Evolutionary conservation across 2,329 filamentous ascomycete genomes (phyloP).

Genomic region (Penicillium sp.): DNA sequence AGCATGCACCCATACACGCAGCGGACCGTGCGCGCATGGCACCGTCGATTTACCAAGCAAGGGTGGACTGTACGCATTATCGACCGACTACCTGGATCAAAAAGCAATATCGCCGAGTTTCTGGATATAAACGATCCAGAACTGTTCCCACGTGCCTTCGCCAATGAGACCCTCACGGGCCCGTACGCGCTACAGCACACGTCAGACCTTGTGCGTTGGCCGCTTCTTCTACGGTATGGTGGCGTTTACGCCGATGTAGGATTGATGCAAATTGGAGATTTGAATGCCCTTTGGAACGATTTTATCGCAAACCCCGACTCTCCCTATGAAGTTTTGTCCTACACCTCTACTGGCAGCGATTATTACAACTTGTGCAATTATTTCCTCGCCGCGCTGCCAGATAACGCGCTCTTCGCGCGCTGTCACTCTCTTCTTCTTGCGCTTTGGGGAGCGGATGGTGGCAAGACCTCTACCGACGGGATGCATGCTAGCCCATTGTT

Average conservation of each 20-base stretch:
- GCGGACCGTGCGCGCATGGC: slow-evolving; percentile 56
- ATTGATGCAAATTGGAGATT: slow-evolving; percentile 58
- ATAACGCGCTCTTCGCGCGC: neutral
- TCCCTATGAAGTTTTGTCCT: neutral
- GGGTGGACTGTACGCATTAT: slow-evolving; percentile 59
- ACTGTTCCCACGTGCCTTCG: slow-evolving; percentile 53
- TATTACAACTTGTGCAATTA: neutral
- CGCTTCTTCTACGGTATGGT: slow-evolving; percentile 58
- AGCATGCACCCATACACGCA: slow-evolving; percentile 54
- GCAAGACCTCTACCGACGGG: neutral
- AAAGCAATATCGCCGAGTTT: slow-evolving; percentile 52
- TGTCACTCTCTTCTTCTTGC: neutral
- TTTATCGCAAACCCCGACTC: slow-evolving; percentile 51
- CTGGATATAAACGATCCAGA: slow-evolving; percentile 39
- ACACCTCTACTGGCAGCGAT: neutral
- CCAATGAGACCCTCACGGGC: slow-evolving; percentile 51
- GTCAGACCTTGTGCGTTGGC: slow-evolving; percentile 60
- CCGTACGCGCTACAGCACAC: slow-evolving; percentile 55
- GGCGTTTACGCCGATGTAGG: slow-evolving; percentile 62
- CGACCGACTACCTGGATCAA: slow-evolving; percentile 47
- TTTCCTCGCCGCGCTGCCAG: neutral
- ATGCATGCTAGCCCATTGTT: slow-evolving; percentile 25
- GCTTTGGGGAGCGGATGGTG: neutral
- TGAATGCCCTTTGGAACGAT: slow-evolving; percentile 55
- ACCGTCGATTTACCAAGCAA: slow-evolving; percentile 52